These are phyloP conservation scores for Blastocladiella britannica DNA, from an alignment of 192 early-diverging fungal genomes.

Conservation along the genomic window DNA sequence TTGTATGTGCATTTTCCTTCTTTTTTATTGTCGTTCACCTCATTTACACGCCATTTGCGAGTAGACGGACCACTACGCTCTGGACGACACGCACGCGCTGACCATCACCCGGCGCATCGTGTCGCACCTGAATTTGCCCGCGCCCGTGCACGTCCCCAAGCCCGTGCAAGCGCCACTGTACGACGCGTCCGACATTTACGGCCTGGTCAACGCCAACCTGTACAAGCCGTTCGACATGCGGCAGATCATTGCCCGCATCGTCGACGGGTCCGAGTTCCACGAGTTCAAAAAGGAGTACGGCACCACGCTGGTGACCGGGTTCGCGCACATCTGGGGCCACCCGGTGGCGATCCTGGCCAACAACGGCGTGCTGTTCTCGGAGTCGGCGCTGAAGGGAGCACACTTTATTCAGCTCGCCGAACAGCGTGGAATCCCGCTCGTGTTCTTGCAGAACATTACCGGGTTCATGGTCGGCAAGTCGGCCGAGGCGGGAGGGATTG, in stretches of 20 bases:
- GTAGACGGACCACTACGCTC: slow-evolving; percentile 69
- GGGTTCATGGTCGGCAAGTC: slow-evolving; percentile 91
- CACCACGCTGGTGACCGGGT: slow-evolving; percentile 70
- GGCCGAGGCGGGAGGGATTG: slow-evolving; percentile 88
- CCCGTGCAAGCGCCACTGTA: slow-evolving; percentile 55
- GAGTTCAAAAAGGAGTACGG: slow-evolving; percentile 93
- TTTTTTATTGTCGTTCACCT: not conserved
- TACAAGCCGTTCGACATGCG: slow-evolving; percentile 68
- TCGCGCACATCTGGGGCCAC: slow-evolving; percentile 71
- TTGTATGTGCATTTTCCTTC: slow-evolving; percentile 1
- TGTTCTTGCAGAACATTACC: slow-evolving; percentile 92
- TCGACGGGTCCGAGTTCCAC: slow-evolving; percentile 70
- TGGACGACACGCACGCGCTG: slow-evolving; percentile 73
- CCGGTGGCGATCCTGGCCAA: slow-evolving; percentile 89
- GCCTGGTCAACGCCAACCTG: slow-evolving; percentile 84
- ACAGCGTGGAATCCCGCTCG: slow-evolving; percentile 66
- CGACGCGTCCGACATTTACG: slow-evolving; percentile 58
- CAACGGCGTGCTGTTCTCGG: slow-evolving; percentile 87
- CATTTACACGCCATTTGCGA: not conserved
- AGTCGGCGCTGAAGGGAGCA: slow-evolving; percentile 81
- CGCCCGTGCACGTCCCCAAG: not conserved
- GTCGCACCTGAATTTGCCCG: slow-evolving; percentile 52
- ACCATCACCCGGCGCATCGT: slow-evolving; percentile 62
- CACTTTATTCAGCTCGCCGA: slow-evolving; percentile 86
- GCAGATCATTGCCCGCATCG: slow-evolving; percentile 84